Evolutionary conservation across 352 stramenopile genomes (phyloP).

Genomic region (Pythium rishiriense): DNA sequence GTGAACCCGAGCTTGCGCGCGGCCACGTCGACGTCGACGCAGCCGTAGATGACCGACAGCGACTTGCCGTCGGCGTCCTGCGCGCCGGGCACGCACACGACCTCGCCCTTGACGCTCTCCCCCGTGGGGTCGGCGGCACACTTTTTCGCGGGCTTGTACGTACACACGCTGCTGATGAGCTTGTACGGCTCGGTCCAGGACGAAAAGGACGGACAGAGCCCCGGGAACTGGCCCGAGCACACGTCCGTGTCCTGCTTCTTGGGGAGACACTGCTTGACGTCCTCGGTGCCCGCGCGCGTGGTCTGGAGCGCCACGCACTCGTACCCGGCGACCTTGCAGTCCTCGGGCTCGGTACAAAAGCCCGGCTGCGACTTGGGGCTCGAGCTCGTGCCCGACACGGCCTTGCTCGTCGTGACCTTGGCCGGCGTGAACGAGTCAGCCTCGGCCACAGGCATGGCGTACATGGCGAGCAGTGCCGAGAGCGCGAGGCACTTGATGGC

Average conservation of each 20-base stretch:
- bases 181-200: constrained; percentile 69
- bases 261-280: constrained; percentile 73
- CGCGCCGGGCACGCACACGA: constrained; percentile 54
- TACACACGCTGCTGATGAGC: constrained; percentile 76
- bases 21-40: constrained; percentile 63
- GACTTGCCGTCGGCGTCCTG: constrained; percentile 40
- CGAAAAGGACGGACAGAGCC: constrained; percentile 69
- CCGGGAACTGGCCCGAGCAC: constrained; percentile 62
- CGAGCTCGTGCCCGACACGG: neutral
- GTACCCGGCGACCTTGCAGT: constrained; percentile 67
- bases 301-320: constrained; percentile 74
- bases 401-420: neutral
- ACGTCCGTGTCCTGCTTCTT: constrained; percentile 59
- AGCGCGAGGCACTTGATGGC: neutral
- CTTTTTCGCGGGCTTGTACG: constrained; percentile 70
- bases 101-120: constrained; percentile 49
- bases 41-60: constrained; percentile 71
- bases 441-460: neutral
- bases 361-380: constrained; percentile 28
- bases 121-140: constrained; percentile 41
- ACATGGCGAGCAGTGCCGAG: constrained; percentile 3
- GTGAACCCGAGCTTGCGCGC: constrained; percentile 55
- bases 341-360: constrained; percentile 28
- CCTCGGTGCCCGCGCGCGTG: constrained; percentile 50
- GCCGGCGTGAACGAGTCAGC: neutral